Evolutionary conservation across 1,139 yeast genomes (phyloP), one percentile per base, ranked within the genome.

Genomic region (Magnusiomyces clavatus): DNA sequence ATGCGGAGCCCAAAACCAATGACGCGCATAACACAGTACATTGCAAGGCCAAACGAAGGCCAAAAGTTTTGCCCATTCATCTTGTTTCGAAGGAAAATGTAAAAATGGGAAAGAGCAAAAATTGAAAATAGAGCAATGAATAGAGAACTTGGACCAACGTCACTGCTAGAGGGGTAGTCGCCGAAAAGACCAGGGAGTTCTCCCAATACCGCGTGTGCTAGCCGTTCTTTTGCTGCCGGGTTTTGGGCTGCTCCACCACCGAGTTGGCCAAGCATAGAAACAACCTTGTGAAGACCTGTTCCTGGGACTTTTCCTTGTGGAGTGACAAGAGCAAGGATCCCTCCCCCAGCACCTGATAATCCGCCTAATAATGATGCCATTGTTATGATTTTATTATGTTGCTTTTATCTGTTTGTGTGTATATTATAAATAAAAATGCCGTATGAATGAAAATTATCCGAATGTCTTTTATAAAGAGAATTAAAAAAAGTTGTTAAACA

Each of bases 1-100:
- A 80, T 73, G 61, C 94, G 71, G 52, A 82, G 62, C 0, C 78
- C 79, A 62, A 76, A 86, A 0, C 92, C 94, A 39, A 83, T 55
- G 47, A 76, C 67, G 61, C 85, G 74, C 60, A 81, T 60, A 2
- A 75, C 53, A 46, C 80, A 74, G 61, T 82, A 82, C 49, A 77
- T 63, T 2, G 76, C 74, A 69, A 85, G 77, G 1, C 77, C 82
- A 14, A 81, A 59, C 1, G 82, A 75, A 35, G 81, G 64, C 69
- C 75, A 78, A 66, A 86, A 85, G 57, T 76, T 70, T 65, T 86
- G 95, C 3, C 87, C 86, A 56, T 87, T 70, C 3, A 70, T 58
- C 54, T 60, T 67, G 66, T 85, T 82, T 48, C 75, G 68, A n/a
- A 64, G 34, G 58, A 81, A 84, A 6, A 85, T 68, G 16, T 62